phyloP scores from a whole-genome alignment of 108 stramenopile species.

The Schizochytrium sp. region DNA sequence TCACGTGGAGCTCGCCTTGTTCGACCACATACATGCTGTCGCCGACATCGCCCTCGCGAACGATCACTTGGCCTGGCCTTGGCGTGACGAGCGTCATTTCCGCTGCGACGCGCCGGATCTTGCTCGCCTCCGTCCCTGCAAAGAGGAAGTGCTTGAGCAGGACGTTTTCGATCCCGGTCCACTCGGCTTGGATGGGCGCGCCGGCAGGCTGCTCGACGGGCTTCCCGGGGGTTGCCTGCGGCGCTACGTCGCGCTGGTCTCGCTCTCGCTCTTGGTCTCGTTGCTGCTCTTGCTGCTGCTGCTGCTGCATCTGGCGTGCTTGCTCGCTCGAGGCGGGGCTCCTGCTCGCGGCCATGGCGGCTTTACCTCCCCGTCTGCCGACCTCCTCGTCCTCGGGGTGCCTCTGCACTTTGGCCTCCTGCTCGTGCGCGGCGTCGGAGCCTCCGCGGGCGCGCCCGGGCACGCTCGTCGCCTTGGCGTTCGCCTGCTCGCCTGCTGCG shows the following conservation, averaged over 20 bases:
- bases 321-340: no score
- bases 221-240: no score
- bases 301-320: no score
- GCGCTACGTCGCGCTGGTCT: no score
- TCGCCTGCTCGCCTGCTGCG: no score
- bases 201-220: background rate
- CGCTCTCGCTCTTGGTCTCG: no score
- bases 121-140: background rate
- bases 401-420: background rate
- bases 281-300: no score
- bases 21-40: conserved; percentile 9
- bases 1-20: background rate
- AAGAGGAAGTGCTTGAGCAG: background rate
- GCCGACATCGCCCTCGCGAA: background rate
- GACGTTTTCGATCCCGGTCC: background rate
- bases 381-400: background rate
- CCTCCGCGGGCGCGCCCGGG: no score
- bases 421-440: no score
- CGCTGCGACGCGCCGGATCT: background rate
- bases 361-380: background rate
- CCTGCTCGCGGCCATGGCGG: no score
- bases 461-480: no score
- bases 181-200: background rate
- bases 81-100: background rate
- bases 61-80: background rate